phyloP scores from a whole-genome alignment of 208 protist species.

The Naegleria gruberi region DNA sequence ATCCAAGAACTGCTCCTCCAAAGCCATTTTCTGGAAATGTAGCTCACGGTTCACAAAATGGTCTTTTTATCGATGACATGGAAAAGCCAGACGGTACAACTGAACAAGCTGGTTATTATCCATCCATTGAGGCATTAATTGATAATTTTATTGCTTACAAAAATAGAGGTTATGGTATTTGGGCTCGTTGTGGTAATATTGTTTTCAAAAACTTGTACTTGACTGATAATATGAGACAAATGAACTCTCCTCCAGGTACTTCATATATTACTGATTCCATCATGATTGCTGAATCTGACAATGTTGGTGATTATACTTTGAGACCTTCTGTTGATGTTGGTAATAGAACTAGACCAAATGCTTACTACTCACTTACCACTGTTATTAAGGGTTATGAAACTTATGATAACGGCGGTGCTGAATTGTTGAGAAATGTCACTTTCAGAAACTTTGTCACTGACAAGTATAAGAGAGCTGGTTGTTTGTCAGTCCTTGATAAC shows the following conservation, averaged over 20 bases:
- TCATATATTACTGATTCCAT: background rate
- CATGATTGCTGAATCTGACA: background rate
- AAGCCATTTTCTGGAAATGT: background rate
- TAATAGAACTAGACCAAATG: background rate
- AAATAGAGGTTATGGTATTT: background rate
- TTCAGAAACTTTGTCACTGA: background rate
- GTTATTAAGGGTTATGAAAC: background rate
- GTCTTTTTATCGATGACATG: background rate
- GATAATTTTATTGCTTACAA: background rate
- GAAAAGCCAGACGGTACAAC: background rate
- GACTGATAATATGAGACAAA: background rate
- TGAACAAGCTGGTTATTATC: background rate
- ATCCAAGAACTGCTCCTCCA: background rate
- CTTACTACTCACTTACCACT: background rate
- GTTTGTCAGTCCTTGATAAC: background rate
- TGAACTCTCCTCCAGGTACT: background rate
- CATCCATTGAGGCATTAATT: background rate
- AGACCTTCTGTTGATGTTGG: background rate
- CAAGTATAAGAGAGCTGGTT: background rate
- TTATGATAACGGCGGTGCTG: background rate
- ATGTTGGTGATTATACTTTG: background rate
- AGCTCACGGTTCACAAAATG: background rate
- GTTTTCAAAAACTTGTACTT: background rate
- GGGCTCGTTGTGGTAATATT: background rate
- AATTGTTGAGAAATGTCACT: background rate